A percentile compares a stretch with the other conserved stretches of the same genome.
These are phyloP conservation scores for Wickerhamomyces rabaulensis DNA, from an alignment of 805 yeast species.

Conservation along the genomic window DNA sequence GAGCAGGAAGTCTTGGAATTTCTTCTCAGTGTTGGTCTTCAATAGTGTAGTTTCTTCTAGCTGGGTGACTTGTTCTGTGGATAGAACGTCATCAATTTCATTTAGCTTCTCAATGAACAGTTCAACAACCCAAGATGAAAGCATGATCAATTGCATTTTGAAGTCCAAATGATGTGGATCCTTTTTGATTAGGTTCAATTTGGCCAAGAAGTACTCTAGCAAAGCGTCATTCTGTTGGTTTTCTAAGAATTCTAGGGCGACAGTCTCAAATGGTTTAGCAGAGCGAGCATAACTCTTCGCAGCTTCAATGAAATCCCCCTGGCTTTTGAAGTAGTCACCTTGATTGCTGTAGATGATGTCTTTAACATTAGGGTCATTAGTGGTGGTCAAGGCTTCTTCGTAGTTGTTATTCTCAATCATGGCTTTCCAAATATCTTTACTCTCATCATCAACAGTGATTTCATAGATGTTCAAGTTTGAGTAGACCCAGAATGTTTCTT, in stretches of 20 bases:
- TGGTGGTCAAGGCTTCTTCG: conserved; percentile 54
- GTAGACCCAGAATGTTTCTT: conserved; percentile 72
- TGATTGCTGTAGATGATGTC: conserved; percentile 49
- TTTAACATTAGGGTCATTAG: conserved; percentile 32
- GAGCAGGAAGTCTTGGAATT: conserved; percentile 45
- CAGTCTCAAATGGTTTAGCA: conserved; percentile 61
- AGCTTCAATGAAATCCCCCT: conserved; percentile 30
- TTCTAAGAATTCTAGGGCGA: conserved; percentile 53
- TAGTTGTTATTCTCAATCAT: conserved; percentile 47
- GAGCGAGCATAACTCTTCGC: conserved; percentile 60
- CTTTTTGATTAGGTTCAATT: conserved; percentile 30
- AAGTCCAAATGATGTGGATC: conserved; percentile 19
- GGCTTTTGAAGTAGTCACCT: conserved; percentile 43
- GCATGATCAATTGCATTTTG: conserved; percentile 26
- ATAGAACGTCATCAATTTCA: conserved; percentile 28
- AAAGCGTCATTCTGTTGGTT: conserved; percentile 37
- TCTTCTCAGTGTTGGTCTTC: conserved; percentile 24
- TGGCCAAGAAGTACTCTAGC: conserved; percentile 38
- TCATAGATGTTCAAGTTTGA: conserved; percentile 62
- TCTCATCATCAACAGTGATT: conserved; percentile 62
- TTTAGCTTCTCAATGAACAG: conserved; percentile 27
- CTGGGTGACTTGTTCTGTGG: conserved; percentile 22
- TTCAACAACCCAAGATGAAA: conserved; percentile 34
- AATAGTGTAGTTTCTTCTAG: conserved; percentile 18
- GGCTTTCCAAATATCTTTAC: conserved; percentile 68